phyloP scores from a whole-genome alignment of 73 alveolate species.

The Paramecium sexaurelia region DNA sequence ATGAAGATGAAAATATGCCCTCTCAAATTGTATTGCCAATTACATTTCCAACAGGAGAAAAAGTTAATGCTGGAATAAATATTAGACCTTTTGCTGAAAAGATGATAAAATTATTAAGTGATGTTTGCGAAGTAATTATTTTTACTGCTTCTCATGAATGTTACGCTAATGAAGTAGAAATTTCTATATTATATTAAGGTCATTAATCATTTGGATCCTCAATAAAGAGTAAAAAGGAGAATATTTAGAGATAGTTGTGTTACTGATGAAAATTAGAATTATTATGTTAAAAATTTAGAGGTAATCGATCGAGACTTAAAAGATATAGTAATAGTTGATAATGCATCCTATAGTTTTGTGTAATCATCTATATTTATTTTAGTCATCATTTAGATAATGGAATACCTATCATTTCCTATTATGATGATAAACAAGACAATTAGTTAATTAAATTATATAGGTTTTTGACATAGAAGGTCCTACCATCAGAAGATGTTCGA shows the following conservation, averaged over 20 bases:
- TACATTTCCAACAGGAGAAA: conserved; percentile 83
- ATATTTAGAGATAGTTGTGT: conserved; percentile 65
- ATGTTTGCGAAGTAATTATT: conserved; percentile 76
- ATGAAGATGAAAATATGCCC: conserved; percentile 71
- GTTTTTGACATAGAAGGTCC: not conserved
- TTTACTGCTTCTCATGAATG: conserved; percentile 77
- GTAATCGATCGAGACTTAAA: conserved; percentile 70
- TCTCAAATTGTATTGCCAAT: conserved; percentile 77
- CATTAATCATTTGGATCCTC: conserved; percentile 59
- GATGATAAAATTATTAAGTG: conserved; percentile 35
- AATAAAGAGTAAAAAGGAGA: conserved; percentile 9
- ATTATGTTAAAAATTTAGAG: conserved; percentile 17
- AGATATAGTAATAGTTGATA: conserved; percentile 80
- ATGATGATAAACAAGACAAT: conserved; percentile 72
- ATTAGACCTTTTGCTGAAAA: conserved; percentile 58
- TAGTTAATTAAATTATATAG: conserved; percentile 54
- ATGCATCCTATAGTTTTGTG: conserved; percentile 72
- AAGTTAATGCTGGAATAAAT: conserved; percentile 65
- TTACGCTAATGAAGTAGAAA: conserved; percentile 75
- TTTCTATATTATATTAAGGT: not conserved
- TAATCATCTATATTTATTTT: not conserved
- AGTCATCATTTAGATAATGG: conserved; percentile 82
- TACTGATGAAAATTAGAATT: not conserved
- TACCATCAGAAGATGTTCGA: conserved; percentile 39
- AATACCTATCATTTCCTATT: conserved; percentile 80